These are phyloP conservation scores for Calocera cornea DNA, from an alignment of 768 basidiomycete species.

Conservation along the genomic window DNA sequence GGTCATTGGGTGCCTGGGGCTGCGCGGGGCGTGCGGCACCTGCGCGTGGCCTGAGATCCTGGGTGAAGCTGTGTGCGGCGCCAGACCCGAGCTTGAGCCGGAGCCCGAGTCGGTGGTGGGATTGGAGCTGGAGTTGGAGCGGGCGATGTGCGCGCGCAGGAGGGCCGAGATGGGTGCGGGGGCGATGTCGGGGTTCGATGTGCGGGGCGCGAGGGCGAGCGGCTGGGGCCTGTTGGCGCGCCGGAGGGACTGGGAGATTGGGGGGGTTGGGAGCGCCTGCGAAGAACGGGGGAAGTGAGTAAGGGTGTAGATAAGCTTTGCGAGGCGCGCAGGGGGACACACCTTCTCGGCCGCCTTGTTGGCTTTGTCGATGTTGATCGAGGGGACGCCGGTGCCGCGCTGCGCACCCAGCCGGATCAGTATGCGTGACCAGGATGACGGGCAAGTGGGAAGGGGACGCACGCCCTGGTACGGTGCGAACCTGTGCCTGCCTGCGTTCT, in stretches of 20 bases:
- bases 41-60: background rate
- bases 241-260: conserved; percentile 1
- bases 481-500: background rate
- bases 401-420: background rate
- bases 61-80: background rate
- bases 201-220: background rate
- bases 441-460: background rate
- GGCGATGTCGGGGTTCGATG: background rate
- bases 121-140: too few relatives aligned
- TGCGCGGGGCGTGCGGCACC: background rate
- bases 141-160: background rate
- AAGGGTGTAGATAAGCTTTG: too few relatives aligned
- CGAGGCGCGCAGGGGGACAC: background rate
- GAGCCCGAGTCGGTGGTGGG: too few relatives aligned
- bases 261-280: background rate
- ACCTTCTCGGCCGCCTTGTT: background rate
- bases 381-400: background rate
- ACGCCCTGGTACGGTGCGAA: background rate
- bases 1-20: background rate
- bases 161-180: background rate
- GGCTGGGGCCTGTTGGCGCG: background rate
- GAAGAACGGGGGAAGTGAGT: background rate
- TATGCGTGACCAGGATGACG: background rate
- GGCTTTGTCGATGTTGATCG: background rate
- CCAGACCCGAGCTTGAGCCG: background rate